Conservation (phyloP, 129 eudicot species). For the Apium graveolens region DNA sequence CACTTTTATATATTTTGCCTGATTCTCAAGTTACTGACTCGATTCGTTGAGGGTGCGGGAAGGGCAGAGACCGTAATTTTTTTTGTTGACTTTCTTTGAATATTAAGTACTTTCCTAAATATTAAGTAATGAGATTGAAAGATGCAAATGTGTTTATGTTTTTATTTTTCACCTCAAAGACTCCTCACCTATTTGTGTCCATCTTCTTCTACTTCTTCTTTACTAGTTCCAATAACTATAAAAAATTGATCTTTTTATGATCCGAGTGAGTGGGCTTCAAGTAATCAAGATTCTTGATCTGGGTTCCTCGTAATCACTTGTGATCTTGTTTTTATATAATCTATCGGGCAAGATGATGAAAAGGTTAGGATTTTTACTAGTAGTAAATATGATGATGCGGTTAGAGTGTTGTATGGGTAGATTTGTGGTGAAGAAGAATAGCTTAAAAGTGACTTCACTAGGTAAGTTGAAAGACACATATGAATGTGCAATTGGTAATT, state of each 20-base stretch:
- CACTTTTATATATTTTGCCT: too few relatives aligned
- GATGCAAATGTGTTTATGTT: too few relatives aligned
- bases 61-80: too few relatives aligned
- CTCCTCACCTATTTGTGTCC: not conserved
- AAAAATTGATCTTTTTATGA: not conserved
- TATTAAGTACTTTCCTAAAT: too few relatives aligned
- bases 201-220: not conserved
- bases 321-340: not conserved
- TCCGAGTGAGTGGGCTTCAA: not conserved
- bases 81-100: too few relatives aligned
- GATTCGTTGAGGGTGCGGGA: too few relatives aligned
- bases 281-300: not conserved
- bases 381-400: slow-evolving; percentile 31
- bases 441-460: slow-evolving; percentile 67
- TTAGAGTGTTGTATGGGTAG: slow-evolving; percentile 40
- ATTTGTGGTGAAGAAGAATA: slow-evolving; percentile 76
- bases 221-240: not conserved
- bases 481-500: slow-evolving; percentile 82
- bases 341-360: slow-evolving; percentile 14
- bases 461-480: slow-evolving; percentile 30
- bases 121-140: too few relatives aligned
- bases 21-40: too few relatives aligned
- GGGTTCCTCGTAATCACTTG: not conserved
- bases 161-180: not conserved
- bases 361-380: slow-evolving; percentile 32